Base-by-base conservation (phyloP, 208 protist species). In the Porcisia hertigi region DNA sequence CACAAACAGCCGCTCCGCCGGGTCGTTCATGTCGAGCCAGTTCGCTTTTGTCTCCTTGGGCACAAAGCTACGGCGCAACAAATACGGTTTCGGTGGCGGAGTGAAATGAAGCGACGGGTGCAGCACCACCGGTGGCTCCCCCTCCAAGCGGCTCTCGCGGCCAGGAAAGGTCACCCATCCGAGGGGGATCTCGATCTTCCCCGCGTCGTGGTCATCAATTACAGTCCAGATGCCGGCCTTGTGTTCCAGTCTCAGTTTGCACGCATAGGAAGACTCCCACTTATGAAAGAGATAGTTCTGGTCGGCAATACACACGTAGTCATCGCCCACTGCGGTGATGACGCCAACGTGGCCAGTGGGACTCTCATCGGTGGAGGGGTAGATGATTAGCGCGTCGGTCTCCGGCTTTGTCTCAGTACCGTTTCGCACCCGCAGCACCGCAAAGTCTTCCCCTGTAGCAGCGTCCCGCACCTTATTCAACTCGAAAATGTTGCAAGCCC, bases 201-300 rank as follows among this genome's bases (percentile, higher is more conserved):
- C 62, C 54, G 77, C 59, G 60, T 91, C 82, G n/a, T 82, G 70
- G 58, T 91, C 83, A 81, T 96, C 88, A 41, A 92, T 79, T 65
- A 97, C 86, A 20, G 73, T 92, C 83, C 86, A 97, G 39, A 84
- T 69, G n/a, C 88, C 86, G 23, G 75, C 69, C 67, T 84, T 73
- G 77, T 87, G 75, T 47, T 84, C 76, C 39, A 97, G 77, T 69
- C 69, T 73, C 45, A 97, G 62, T 70, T 86, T 82, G 77, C 87
- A 90, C 20, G 85, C 71, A 76, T 93, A 92, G 55, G 83, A 54
- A 7, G 82, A 77, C 39, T 85, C 71, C 92, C 93, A 97, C 76
- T 94, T 92, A 80, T 92, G 83, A 76, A 96, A 97, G 65, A 84
- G 83, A 72, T 92, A 89, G 84, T 97, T 96, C 80, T 97, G 93